Evolutionary conservation across 495 filamentous ascomycete genomes (phyloP), one percentile per base, ranked within the genome.

Genomic region (Aspergillus haitiensis): DNA sequence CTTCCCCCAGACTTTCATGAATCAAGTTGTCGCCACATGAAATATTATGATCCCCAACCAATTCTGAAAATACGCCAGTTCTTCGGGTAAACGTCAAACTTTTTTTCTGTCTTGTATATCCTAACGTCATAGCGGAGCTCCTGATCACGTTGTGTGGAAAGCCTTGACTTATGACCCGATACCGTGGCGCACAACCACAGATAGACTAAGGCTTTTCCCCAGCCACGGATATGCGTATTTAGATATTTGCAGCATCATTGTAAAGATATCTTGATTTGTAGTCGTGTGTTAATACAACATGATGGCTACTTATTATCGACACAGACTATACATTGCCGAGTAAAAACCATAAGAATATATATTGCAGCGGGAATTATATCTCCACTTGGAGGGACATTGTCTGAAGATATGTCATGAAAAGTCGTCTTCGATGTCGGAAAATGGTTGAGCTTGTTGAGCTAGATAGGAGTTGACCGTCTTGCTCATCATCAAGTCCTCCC

Each of bases 391-490:
- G 21, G 21, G 21, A 3, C 21, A 27, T 27, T 27, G 21, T 27
- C 21, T 27, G 21, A 3, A 27, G 13, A 11, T 31, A 16, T 9
- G 16, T 77, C 62, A 83, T 33, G 79, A 81, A 64, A 82, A 83
- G 63, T 83, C 81, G 33, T 82, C 79, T 32, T 77, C 74, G 12
- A 62, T 42, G 12, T 65, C 61, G 40, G 64, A 64, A 16, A 58
- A 59, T 52, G 76, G 73, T 45, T 63, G 55, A 13, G 21, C 21
- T 27, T 55, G 55, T 53, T 71, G 64, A 3, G 55, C 61, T 5
- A 85, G 70, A 65, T 83, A 86, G 6, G 64, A 46, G 35, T 58
- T 61, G 9, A 85, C 81, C 0, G 72, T 65, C 21, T 73, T 58
- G 27, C 75, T 81, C n/a, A 70, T 58, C 52, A 82, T 64, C 35